These are phyloP conservation scores for Fraxinus greggii DNA, from an alignment of 305 asterid species.

Conservation along the genomic window DNA sequence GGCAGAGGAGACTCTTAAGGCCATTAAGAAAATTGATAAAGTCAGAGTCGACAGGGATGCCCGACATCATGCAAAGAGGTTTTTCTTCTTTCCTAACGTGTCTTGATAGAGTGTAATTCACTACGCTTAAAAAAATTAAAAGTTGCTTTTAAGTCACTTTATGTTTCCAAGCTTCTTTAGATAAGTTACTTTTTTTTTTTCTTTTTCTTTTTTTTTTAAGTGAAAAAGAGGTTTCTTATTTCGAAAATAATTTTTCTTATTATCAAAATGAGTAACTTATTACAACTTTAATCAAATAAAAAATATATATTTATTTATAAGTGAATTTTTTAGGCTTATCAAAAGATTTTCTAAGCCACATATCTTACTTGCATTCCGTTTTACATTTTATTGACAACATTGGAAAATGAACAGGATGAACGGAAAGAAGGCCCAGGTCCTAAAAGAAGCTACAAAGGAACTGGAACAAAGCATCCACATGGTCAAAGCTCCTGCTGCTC, in stretches of 20 bases:
- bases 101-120: not conserved
- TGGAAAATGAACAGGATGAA: constrained; percentile 49
- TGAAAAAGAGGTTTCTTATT: not conserved
- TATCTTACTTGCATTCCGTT: not conserved
- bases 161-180: not conserved
- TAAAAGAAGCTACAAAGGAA: constrained; percentile 44
- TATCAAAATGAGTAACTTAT: not conserved
- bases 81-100: constrained; percentile 9
- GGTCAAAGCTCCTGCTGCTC: constrained; percentile 59
- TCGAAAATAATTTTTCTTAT: not conserved
- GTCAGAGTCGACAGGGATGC: constrained; percentile 65
- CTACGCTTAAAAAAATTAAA: not conserved
- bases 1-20: constrained; percentile 35
- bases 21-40: constrained; percentile 59
- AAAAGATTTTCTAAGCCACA: not conserved
- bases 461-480: constrained; percentile 51
- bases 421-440: constrained; percentile 49
- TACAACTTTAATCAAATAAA: not conserved
- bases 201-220: not conserved
- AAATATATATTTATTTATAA: not conserved
- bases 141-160: not conserved
- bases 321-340: not conserved
- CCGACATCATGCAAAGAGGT: constrained; percentile 60
- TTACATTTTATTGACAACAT: not conserved
- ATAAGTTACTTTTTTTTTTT: not conserved